These are phyloP conservation scores for Nematocida parisii DNA, from an alignment of 371 early-diverging fungal genomes.

Conservation along the genomic window DNA sequence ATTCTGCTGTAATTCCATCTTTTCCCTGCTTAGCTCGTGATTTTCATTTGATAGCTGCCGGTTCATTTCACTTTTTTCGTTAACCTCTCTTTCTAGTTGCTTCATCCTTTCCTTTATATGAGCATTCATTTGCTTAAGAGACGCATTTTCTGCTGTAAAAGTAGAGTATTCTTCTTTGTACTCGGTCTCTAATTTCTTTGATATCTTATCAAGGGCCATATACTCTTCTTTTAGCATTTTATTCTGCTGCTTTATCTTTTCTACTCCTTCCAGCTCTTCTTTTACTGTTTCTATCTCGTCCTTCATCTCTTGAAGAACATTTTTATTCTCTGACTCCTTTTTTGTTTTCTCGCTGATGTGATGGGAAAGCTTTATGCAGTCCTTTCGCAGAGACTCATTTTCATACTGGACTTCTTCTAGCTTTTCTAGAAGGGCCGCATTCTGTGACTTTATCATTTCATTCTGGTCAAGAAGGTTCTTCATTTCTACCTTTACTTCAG, in stretches of 20 bases:
- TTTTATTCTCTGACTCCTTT: constrained; percentile 22
- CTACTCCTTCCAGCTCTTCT: constrained; percentile 20
- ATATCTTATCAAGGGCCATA: constrained; percentile 9
- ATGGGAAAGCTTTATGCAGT: constrained; percentile 50
- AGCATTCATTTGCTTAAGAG: not conserved
- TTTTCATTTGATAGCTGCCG: constrained; percentile 2
- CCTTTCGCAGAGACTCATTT: constrained; percentile 20
- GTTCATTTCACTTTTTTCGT: not conserved
- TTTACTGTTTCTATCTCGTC: constrained; percentile 36
- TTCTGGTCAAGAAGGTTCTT: constrained; percentile 28
- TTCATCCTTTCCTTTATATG: not conserved
- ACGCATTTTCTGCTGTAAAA: not conserved
- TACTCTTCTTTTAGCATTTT: constrained; percentile 30
- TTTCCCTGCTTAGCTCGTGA: constrained; percentile 1
- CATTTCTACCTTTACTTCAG: constrained; percentile 40
- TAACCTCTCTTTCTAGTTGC: not conserved
- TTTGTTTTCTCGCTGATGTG: constrained; percentile 32
- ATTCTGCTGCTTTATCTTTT: constrained; percentile 11
- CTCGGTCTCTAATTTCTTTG: constrained; percentile 37
- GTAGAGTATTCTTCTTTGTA: constrained; percentile 22
- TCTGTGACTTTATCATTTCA: not conserved
- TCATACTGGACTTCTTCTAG: constrained; percentile 35
- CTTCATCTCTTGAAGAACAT: constrained; percentile 17
- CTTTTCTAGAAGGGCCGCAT: not conserved
- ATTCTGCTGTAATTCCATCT: not conserved